Evolutionary conservation across 495 filamentous ascomycete species (phyloP).

Genomic region (Xylaria flabelliformis): DNA sequence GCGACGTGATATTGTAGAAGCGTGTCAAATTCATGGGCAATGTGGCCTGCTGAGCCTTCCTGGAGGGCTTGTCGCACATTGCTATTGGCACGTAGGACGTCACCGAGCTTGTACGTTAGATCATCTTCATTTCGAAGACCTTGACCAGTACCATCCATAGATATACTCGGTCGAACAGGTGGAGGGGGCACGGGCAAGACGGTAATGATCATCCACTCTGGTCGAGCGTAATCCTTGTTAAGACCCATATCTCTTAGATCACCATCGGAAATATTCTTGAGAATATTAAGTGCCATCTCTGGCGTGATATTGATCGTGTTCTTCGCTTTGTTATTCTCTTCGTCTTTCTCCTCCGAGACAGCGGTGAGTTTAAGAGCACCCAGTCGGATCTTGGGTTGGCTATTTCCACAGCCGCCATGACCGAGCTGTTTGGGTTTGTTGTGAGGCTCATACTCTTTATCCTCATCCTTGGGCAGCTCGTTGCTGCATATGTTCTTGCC

Average conservation of each 20-base stretch:
- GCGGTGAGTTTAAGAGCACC: constrained; percentile 81
- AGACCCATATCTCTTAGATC: constrained; percentile 88
- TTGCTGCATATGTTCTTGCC: constrained; percentile 81
- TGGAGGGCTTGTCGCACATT: constrained; percentile 87
- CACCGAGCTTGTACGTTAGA: constrained; percentile 96
- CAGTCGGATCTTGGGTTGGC: constrained; percentile 83
- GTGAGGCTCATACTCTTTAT: constrained; percentile 56
- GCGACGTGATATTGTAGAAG: constrained; percentile 98
- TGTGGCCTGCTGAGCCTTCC: constrained; percentile 88
- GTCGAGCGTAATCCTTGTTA: constrained; percentile 90
- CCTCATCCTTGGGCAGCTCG: constrained; percentile 68
- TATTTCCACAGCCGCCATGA: constrained; percentile 94
- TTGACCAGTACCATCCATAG: constrained; percentile 84
- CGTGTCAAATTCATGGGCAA: constrained; percentile 85
- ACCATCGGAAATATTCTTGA: constrained; percentile 77
- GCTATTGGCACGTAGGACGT: constrained; percentile 96
- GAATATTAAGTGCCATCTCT: constrained; percentile 79
- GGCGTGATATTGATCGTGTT: constrained; percentile 90
- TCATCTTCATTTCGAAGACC: constrained; percentile 96
- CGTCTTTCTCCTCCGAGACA: constrained; percentile 52
- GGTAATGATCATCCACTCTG: constrained; percentile 98
- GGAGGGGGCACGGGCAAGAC: constrained; percentile 95
- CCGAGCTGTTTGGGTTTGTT: constrained; percentile 53
- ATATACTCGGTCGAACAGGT: constrained; percentile 93
- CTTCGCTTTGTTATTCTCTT: constrained; percentile 80